Evolutionary conservation across 169 alveolate genomes (phyloP), one percentile per base, ranked within the genome.

Genomic region (Eimeria sp.): DNA sequence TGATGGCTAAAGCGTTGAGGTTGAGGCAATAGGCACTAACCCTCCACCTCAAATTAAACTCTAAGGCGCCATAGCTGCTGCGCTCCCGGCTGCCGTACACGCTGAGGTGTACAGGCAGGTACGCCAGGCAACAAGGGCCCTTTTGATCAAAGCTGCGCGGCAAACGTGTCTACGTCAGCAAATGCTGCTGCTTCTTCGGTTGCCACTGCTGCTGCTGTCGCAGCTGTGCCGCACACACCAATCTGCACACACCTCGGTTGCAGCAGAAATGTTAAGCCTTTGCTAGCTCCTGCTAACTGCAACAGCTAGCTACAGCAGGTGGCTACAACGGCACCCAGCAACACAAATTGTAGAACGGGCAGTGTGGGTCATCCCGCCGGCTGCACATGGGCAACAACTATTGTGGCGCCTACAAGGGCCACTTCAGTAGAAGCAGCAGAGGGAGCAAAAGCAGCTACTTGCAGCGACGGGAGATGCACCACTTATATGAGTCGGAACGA

Each of bases 221-320:
- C 34, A 0, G 40, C 40, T 3, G 5, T 6, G 75, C 75, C 5
- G 75, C 75, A 65, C 43, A 25, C 10, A 65, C 43, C 70, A n/a
- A 25, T 25, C 7, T 25, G 34, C 75, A 7, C 75, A 43, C 51
- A 4, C n/a, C 83, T 14, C 34, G 30, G 83, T 54, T 5, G 83
- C 83, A 73, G 57, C 47, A 47, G 67, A 67, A 67, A 20, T 65
- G 89, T 78, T 13, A 40, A 34, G 18, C 84, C 2, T 14, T 25
- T 2, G 9, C 54, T 18, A 43, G 83, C 57, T 73, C 57, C 25
- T 16, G 57, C 86, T 70, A 43, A 61, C 86, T 20, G 63, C 86
- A 75, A 40, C 86, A 75, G 86, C 86, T 20, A 75, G 86, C 58
- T 43, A 6, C 63, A 75, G 40, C 86, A 75, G 86, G 40, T 75